These are phyloP conservation scores for Viola pubescens DNA, from an alignment of 441 rosid genomes.

Conservation along the genomic window DNA sequence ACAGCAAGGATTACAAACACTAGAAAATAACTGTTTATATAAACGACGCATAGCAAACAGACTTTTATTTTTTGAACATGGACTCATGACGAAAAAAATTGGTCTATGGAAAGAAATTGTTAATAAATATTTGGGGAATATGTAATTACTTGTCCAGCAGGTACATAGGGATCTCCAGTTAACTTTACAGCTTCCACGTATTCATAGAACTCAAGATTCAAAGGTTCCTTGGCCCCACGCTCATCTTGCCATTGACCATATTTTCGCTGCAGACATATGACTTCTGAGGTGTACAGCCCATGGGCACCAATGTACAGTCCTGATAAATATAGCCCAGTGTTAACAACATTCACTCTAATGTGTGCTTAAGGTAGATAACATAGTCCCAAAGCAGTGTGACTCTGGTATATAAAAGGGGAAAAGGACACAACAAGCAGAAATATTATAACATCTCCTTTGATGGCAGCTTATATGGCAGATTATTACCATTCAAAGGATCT, in stretches of 20 bases:
- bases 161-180: conserved; percentile 90
- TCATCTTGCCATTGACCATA: conserved; percentile 90
- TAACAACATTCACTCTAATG: conserved; percentile 9
- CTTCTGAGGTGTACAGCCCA: conserved; percentile 84
- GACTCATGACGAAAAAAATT: too few relatives aligned
- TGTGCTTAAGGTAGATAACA: background rate
- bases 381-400: background rate
- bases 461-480: background rate
- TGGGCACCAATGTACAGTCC: conserved; percentile 89
- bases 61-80: background rate
- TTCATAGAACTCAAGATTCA: conserved; percentile 78
- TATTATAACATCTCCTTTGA: conserved; percentile 10
- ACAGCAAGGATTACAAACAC: background rate
- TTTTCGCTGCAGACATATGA: conserved; percentile 70
- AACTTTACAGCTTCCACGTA: conserved; percentile 88
- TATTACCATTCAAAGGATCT: conserved; percentile 78
- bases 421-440: conserved; percentile 10
- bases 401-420: conserved; percentile 6
- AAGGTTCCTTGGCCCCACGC: conserved; percentile 38
- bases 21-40: background rate
- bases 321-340: conserved; percentile 27
- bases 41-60: background rate
- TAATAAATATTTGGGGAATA: background rate
- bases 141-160: conserved; percentile 77
- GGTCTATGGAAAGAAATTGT: background rate